Evolutionary conservation across 2,329 filamentous ascomycete species (phyloP).

Genomic region (Chaetomiaceae sp.): DNA sequence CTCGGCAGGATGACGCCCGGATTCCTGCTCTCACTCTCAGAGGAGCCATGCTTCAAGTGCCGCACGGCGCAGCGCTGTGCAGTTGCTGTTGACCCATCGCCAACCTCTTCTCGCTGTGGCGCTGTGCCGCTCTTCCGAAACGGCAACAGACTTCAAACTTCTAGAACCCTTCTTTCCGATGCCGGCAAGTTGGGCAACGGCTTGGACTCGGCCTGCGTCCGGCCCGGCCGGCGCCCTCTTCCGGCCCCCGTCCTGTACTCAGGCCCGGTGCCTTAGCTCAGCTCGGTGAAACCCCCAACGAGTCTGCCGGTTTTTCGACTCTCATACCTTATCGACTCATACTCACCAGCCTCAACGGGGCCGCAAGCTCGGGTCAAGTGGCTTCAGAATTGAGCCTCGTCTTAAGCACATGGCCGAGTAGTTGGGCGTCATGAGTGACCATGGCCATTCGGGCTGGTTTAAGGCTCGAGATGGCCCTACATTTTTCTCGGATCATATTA

Average conservation of each 20-base stretch:
- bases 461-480: conserved; percentile 9
- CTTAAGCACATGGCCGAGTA: neutral
- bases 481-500: neutral
- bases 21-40: neutral
- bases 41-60: neutral
- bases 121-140: conserved; percentile 2
- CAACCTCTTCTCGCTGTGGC: neutral
- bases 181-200: neutral
- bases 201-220: neutral
- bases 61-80: conserved; percentile 13
- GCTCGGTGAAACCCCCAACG: conserved; percentile 7
- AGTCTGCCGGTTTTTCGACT: neutral
- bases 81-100: neutral
- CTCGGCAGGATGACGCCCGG: conserved; percentile 6
- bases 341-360: neutral
- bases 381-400: conserved; percentile 8
- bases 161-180: neutral
- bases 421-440: neutral
- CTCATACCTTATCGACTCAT: neutral
- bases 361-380: conserved; percentile 4
- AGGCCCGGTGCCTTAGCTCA: conserved; percentile 5
- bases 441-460: conserved; percentile 8
- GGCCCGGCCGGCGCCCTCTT: neutral
- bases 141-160: neutral
- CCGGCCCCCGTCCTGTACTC: neutral